Evolutionary conservation across 2,329 filamentous ascomycete genomes (phyloP), one percentile per base, ranked within the genome.

Genomic region (Botryotinia convoluta): DNA sequence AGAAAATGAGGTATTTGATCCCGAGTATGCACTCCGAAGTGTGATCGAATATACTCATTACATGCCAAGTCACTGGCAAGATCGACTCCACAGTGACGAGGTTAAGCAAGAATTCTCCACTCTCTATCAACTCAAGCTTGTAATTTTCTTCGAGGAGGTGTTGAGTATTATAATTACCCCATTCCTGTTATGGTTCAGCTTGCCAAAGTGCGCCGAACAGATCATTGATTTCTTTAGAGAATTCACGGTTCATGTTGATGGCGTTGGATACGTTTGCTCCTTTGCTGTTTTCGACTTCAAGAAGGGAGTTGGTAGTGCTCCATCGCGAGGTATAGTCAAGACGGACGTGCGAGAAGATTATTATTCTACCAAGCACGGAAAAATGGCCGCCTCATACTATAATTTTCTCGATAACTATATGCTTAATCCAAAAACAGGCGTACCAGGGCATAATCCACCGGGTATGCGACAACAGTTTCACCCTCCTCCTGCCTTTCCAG

Each of bases 261-360:
- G 96, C 0, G 87, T 99, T 51, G 96, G 96, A 35, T 95, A 98
- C 77, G 94, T 98, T 18, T 99, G 96, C 82, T 98, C 95, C 1
- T 98, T 98, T 83, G 96, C 96, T 4, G 94, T 97, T 51, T 99
- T 99, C 79, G 93, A 98, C 76, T 98, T 98, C 84, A 95, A 97
- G 82, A 95, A 94, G 81, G 92, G 91, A 37, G 86, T 91, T 35
- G 87, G 88, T 65, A 87, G 86, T 76, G 83, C 84, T 59, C 82
- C 83, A n/a, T 83, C 84, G 7, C 81, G 81, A 62, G 63, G 63
- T 26, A 54, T 26, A 35, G 81, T 82, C 68, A 76, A 75, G 54
- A 83, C 82, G 18, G 83, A 94, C 80, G 87, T 94, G 16, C 90
- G 96, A 18, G 93, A 96, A 74, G 95, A 98, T 78, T 98, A 98